phyloP scores from a whole-genome alignment of 305 asterid species.

The Solanum hybrid region DNA sequence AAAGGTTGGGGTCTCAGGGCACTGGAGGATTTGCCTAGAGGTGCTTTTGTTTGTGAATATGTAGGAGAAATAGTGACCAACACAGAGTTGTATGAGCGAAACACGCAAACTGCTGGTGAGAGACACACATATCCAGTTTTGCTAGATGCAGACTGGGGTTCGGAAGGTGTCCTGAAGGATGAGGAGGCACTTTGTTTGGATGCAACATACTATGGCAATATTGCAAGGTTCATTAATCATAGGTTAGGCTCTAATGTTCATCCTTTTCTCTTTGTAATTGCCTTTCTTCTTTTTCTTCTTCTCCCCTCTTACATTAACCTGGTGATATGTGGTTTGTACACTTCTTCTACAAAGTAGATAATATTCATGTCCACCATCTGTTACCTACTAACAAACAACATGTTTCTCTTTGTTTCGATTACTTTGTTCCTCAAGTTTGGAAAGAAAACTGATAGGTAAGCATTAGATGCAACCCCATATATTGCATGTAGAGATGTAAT shows the following conservation, averaged over 20 bases:
- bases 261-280: not conserved
- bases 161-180: slow-evolving; percentile 34
- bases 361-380: not conserved
- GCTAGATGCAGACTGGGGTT: slow-evolving; percentile 45
- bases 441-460: not conserved
- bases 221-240: slow-evolving; percentile 50
- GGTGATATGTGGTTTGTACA: not conserved
- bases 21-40: slow-evolving; percentile 45
- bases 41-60: slow-evolving; percentile 50
- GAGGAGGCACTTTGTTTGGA: slow-evolving; percentile 43
- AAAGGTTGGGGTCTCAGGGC: slow-evolving; percentile 57
- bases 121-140: slow-evolving; percentile 28
- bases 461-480: not conserved
- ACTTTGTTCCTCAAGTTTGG: not conserved
- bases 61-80: slow-evolving; percentile 46
- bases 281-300: not conserved
- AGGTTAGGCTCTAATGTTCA: slow-evolving; percentile 16
- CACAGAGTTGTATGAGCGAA: slow-evolving; percentile 28
- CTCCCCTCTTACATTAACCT: not conserved
- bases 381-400: not conserved
- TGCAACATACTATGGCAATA: slow-evolving; percentile 40
- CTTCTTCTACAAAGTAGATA: not conserved
- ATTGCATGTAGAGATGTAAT: not conserved
- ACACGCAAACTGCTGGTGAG: slow-evolving; percentile 11
- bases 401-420: not conserved